These are phyloP conservation scores for Acanthamoeba healyi DNA, from an alignment of 208 protist species.

Conservation along the genomic window DNA sequence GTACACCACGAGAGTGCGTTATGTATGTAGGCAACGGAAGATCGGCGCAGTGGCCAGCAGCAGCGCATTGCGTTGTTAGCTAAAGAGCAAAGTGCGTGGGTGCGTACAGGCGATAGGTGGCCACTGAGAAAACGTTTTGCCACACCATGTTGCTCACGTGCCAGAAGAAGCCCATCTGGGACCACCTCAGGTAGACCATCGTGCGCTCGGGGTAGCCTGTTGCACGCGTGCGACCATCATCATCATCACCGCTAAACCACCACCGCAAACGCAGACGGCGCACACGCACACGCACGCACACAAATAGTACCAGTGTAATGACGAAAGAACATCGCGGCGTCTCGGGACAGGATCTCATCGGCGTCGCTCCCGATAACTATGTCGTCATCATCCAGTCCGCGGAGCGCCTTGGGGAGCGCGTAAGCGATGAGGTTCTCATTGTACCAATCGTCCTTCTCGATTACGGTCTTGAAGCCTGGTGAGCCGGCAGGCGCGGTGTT, in stretches of 20 bases:
- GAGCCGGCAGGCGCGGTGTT: background rate
- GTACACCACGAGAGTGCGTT: too few relatives aligned
- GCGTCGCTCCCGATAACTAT: background rate
- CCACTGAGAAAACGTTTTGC: background rate
- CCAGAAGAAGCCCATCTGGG: conserved; percentile 48
- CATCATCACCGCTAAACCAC: too few relatives aligned
- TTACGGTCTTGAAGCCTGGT: background rate
- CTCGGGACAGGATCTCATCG: background rate
- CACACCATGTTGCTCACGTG: background rate
- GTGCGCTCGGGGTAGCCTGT: background rate
- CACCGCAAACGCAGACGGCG: too few relatives aligned
- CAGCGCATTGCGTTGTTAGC: background rate
- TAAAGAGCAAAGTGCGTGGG: background rate
- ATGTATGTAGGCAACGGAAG: background rate
- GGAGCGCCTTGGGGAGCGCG: background rate
- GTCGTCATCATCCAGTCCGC: background rate
- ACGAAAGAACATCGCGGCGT: background rate
- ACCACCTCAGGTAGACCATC: background rate
- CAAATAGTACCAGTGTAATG: conserved; percentile 9
- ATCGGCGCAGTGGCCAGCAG: background rate
- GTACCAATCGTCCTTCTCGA: background rate
- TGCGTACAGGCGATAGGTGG: background rate
- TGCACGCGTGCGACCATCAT: too few relatives aligned
- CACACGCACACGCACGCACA: too few relatives aligned
- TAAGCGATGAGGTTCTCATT: background rate